These are phyloP conservation scores for Ascochyta koolunga DNA, from an alignment of 2,329 filamentous ascomycete species.

Conservation along the genomic window DNA sequence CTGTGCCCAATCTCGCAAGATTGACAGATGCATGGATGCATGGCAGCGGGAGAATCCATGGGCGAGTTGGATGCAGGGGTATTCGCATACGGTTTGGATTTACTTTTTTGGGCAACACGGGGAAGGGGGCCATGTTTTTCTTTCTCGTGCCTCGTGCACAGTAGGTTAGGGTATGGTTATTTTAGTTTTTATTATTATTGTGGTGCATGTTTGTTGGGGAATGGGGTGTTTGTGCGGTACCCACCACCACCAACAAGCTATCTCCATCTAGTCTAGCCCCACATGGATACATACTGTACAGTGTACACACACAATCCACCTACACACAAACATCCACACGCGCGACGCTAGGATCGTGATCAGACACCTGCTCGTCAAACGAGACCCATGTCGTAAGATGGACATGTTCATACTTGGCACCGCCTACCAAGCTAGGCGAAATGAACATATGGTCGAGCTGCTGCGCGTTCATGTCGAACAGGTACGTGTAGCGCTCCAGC, in stretches of 20 bases:
- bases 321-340: slow-evolving; percentile 64
- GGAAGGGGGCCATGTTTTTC: background rate
- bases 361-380: slow-evolving; percentile 61
- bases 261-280: too few relatives aligned
- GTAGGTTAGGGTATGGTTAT: too few relatives aligned
- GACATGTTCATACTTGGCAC: slow-evolving; percentile 66
- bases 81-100: background rate
- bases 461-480: slow-evolving; percentile 72
- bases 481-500: slow-evolving; percentile 71
- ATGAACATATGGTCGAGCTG: slow-evolving; percentile 74
- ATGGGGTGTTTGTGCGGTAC: slow-evolving; percentile 1
- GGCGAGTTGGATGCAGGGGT: slow-evolving; percentile 10
- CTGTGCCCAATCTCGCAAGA: slow-evolving; percentile 13
- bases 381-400: slow-evolving; percentile 72
- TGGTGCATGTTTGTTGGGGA: background rate
- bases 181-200: background rate
- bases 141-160: background rate
- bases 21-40: slow-evolving; percentile 2
- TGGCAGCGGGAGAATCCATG: too few relatives aligned
- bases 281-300: too few relatives aligned
- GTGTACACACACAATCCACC: too few relatives aligned
- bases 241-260: background rate
- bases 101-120: background rate
- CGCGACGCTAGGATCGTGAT: slow-evolving; percentile 73
- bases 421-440: slow-evolving; percentile 57